These are phyloP conservation scores for Tardiomyces depauwii DNA, from an alignment of 1,139 yeast genomes.

Conservation along the genomic window DNA sequence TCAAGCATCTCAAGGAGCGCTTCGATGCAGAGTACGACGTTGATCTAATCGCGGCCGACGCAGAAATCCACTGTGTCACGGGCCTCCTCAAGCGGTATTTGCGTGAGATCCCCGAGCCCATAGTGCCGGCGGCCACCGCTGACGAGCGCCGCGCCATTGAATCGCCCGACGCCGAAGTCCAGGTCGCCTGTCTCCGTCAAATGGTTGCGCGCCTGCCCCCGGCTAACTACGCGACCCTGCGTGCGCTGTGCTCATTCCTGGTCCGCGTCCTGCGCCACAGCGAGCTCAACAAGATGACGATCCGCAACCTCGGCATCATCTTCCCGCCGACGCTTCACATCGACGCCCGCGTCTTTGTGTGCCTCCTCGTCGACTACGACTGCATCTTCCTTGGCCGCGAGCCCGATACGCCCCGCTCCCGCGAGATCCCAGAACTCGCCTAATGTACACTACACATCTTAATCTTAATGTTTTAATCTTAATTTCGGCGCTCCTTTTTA, in stretches of 20 bases:
- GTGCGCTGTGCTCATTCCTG: constrained; percentile 56
- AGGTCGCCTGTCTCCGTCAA: constrained; percentile 23
- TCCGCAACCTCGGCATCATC: constrained; percentile 68
- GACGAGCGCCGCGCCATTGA: constrained; percentile 29
- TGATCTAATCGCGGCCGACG: constrained; percentile 39
- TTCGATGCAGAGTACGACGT: constrained; percentile 54
- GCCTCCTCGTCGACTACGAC: constrained; percentile 53
- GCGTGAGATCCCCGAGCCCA: constrained; percentile 55
- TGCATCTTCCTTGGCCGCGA: constrained; percentile 37
- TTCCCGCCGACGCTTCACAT: constrained; percentile 76
- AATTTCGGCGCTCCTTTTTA: no score
- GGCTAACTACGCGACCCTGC: constrained; percentile 51
- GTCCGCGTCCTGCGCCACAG: constrained; percentile 52
- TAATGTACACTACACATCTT: no score
- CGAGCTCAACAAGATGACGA: constrained; percentile 70
- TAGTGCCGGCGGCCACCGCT: constrained; percentile 42
- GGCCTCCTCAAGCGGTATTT: constrained; percentile 67
- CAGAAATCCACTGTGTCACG: constrained; percentile 66
- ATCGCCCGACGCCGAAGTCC: constrained; percentile 21
- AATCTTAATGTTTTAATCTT: no score
- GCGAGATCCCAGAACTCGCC: no score
- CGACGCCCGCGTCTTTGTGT: constrained; percentile 51
- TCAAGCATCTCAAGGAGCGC: constrained; percentile 57
- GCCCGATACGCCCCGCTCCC: background rate
- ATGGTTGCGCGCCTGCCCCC: constrained; percentile 31